Evolutionary conservation across 352 stramenopile genomes (phyloP).

Genomic region (Phytopythium boreale): DNA sequence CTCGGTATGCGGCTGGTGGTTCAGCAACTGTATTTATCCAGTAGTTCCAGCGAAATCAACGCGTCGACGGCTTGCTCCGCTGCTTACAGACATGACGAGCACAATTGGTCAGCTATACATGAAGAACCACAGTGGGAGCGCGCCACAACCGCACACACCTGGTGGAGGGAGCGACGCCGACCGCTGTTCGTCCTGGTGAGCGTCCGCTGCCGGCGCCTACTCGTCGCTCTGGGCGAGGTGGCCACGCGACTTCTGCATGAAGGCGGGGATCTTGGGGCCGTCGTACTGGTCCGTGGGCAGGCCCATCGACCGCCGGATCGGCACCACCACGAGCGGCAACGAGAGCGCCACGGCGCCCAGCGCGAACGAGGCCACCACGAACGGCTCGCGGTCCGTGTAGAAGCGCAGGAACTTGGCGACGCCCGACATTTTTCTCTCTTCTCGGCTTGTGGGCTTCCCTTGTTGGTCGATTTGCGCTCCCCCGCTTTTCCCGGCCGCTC

Average conservation of each 20-base stretch:
- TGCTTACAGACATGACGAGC: too few relatives aligned
- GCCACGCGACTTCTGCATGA: conserved; percentile 71
- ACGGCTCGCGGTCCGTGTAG: conserved; percentile 83
- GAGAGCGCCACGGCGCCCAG: conserved; percentile 68
- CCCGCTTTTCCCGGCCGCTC: neutral
- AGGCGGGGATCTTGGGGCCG: conserved; percentile 73
- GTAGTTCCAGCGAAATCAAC: neutral
- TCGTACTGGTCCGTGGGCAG: conserved; percentile 89
- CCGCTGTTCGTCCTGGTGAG: neutral
- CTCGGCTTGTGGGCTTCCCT: too few relatives aligned
- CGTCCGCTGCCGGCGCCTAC: neutral
- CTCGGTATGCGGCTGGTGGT: neutral
- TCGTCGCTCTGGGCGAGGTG: conserved; percentile 34
- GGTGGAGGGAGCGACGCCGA: neutral
- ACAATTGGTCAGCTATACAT: too few relatives aligned
- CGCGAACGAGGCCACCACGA: conserved; percentile 80
- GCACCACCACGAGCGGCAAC: conserved; percentile 77
- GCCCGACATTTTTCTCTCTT: conserved; percentile 11
- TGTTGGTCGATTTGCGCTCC: neutral
- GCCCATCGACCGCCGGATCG: conserved; percentile 78
- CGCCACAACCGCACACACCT: neutral
- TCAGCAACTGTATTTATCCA: neutral
- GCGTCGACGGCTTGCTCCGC: neutral
- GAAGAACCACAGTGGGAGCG: too few relatives aligned
- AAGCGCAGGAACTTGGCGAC: conserved; percentile 78